Base-by-base conservation (phyloP, 2,329 filamentous ascomycete genomes). In the Talaromyces rugulosus region DNA sequence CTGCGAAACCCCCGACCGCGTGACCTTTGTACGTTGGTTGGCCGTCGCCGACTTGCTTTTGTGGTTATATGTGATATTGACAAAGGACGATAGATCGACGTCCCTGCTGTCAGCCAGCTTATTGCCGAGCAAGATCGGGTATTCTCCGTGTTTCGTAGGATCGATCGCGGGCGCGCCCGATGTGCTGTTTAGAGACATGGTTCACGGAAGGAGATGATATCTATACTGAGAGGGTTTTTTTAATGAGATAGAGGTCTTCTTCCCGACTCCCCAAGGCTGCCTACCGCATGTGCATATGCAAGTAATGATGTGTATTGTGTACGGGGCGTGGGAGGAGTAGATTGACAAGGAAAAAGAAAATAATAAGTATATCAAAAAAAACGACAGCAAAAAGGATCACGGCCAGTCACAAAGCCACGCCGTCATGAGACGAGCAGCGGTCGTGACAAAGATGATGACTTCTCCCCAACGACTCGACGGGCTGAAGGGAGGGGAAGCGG, bases 31-130 rank as follows among this genome's bases (percentile, higher is more conserved):
- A 53, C 70, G 73, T 64, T 78, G 76, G 54, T 73, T 70, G 40
- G 74, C 66, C 33, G 76, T 75, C 33, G 74, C 73, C 52, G 70
- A 72, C 57, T 80, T 80, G 64, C 72, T 76, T 63, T 78, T 79
- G 69, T 79, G 77, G 63, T 80, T 80, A 63, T 80, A 81, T 42
- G 77, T 76, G 61, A 81, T 70, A 56, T 77, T 77, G 64, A 80
- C 66, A 55, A 77, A 71, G 23, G 68, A 67, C 31, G 65, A 66
- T 8, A 56, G 58, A 34, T 62, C 59, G 8, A 68, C 55, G 5
- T 65, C 63, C 33, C 69, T 66, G 34, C 72, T 57, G 23, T 69
- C 71, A 34, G 75, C 71, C 28, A 81, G 67, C 63, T 71, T 73
- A 52, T 79, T 77, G 16, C 79, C 78, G 57, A 81, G 70, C 30